Evolutionary conservation across 2,329 filamentous ascomycete genomes (phyloP), one percentile per base, ranked within the genome.

Genomic region (Pestalotiopsis sp.): DNA sequence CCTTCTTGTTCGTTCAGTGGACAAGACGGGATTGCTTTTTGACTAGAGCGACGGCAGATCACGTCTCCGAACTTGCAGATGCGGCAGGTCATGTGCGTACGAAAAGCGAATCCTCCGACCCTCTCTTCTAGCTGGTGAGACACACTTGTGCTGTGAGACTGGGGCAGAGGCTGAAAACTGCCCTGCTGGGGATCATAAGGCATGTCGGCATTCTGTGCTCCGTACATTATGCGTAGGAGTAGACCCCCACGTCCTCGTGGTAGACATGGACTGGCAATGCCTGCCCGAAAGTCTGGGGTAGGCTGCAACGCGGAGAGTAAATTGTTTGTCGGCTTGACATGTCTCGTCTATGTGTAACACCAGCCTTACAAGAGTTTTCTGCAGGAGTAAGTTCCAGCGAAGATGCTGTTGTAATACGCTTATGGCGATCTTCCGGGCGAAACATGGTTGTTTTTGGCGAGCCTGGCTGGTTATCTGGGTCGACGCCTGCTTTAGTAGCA

Each of bases 361-460:
- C 25, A 62, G 59, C 31, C 59, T 62, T 62, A 62, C 59, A 62
- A 62, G 59, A 27, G 38, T 31, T 62, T 49, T n/a, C 45, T 52
- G 41, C 17, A n/a, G 31, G 31, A 36, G 31, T 9, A 36, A 36
- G 31, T 9, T 52, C 45, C 17, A 11, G 17, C 20, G 45, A 9
- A 52, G 14, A 9, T n/a, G 14, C 17, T 52, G 45, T 49, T 49
- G 45, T 52, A 14, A n/a, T n/a, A 6, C 7, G 45, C 45, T 52
- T 52, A 52, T 20, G 17, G 14, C 45, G 17, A 52, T 52, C 45
- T 52, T 9, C 45, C 20, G 17, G 45, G 17, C 20, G 45, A 52
- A 23, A 20, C 3, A 52, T 52, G 45, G 45, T 52, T 20, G 17
- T 52, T 17, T 52, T 52, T 20, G 45, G 14, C 45, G 45, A 52